phyloP scores from a whole-genome alignment of 129 eudicot species.

The Centrapalus pauciflorus region DNA sequence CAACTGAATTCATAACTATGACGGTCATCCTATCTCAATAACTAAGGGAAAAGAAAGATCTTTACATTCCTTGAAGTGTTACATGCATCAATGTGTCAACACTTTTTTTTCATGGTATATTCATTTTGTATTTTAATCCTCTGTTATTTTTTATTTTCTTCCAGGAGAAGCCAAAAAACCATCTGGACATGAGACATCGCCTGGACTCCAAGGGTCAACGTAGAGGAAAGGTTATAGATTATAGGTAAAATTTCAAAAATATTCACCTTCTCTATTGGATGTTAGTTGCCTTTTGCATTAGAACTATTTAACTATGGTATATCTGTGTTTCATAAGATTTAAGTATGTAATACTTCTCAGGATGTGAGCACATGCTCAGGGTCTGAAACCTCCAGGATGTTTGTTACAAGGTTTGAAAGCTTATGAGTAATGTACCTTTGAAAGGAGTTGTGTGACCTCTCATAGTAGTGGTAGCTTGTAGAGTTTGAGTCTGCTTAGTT shows the following conservation, averaged over 20 bases:
- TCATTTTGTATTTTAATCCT: not conserved
- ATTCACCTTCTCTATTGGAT: constrained; percentile 9
- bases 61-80: not conserved
- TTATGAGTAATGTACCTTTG: not conserved
- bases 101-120: not conserved
- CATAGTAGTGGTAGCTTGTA: not conserved
- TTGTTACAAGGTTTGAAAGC: not conserved
- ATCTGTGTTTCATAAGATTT: not conserved
- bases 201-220: constrained; percentile 96
- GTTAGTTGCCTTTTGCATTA: constrained; percentile 1
- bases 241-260: constrained; percentile 49
- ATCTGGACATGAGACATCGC: constrained; percentile 89
- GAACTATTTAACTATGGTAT: not conserved
- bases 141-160: not conserved
- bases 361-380: not conserved
- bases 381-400: not conserved
- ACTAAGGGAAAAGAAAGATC: not conserved
- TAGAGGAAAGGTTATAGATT: constrained; percentile 88
- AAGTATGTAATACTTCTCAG: not conserved
- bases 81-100: not conserved
- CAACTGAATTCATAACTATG: not conserved
- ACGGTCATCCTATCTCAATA: not conserved
- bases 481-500: not conserved
- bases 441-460: not conserved
- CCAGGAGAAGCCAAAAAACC: constrained; percentile 94